Conservation (phyloP, 352 stramenopile species). For the Vaucheria bursata region DNA sequence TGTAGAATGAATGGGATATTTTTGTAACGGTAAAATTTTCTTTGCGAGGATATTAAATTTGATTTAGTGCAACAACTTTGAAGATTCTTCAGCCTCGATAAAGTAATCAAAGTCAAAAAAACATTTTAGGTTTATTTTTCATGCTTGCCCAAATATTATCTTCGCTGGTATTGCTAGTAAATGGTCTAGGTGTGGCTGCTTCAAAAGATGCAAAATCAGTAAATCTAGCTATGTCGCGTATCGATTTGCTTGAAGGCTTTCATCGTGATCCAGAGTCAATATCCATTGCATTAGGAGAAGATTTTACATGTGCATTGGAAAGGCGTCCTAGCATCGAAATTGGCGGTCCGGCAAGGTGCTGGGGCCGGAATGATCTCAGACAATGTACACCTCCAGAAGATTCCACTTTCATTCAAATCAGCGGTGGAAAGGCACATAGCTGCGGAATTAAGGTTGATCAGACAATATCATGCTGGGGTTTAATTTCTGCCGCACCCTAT, state of each 20-base stretch:
- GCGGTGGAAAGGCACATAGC: constrained; percentile 20
- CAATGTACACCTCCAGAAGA: constrained; percentile 30
- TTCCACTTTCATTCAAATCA: constrained; percentile 16
- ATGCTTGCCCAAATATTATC: too few relatives aligned
- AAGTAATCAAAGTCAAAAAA: too few relatives aligned
- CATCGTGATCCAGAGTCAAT: constrained; percentile 40
- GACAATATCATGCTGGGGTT: constrained; percentile 35
- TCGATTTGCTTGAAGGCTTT: constrained; percentile 37
- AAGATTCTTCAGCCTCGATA: too few relatives aligned
- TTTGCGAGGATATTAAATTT: too few relatives aligned
- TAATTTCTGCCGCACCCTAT: constrained; percentile 14
- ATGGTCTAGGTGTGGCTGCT: too few relatives aligned
- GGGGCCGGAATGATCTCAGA: constrained; percentile 32
- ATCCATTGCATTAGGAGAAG: constrained; percentile 24
- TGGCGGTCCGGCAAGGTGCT: constrained; percentile 34
- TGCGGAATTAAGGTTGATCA: constrained; percentile 42
- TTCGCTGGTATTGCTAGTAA: too few relatives aligned
- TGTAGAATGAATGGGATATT: too few relatives aligned
- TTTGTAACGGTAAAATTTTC: too few relatives aligned
- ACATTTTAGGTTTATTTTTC: too few relatives aligned
- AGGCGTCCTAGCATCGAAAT: constrained; percentile 34
- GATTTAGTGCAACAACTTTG: too few relatives aligned
- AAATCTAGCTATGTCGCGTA: too few relatives aligned
- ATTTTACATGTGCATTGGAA: constrained; percentile 41
- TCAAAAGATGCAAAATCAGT: too few relatives aligned